Base-by-base conservation (phyloP, 257 asterid genomes). In the Nicotiana noctiflora region DNA sequence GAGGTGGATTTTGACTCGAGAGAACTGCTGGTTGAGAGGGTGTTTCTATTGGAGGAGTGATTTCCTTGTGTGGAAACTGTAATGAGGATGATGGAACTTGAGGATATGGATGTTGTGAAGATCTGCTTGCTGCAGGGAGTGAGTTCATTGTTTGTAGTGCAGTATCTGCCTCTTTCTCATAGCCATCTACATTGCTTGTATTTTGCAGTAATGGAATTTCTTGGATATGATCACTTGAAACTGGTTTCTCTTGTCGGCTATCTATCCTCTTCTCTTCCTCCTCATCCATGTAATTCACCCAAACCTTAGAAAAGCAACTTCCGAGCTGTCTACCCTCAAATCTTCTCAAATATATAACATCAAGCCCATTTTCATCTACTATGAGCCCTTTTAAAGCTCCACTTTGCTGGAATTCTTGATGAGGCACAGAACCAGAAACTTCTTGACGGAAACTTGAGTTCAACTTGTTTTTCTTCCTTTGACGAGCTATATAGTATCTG, bases 311-410 rank as follows among this genome's bases (percentile, higher is more conserved):
- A 64, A 90, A 90, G 63, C 93, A 86, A 18, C 89, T 82, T 7
- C 87, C 37, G 55, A 86, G 64, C 15, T 85, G 76, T n/a, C 87
- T 84, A 10, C 63, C 86, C 8, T 88, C 89, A 18, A 85, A 32
- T 79, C 68, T 89, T 79, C 93, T 82, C 81, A 93, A 57, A 67
- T 93, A 94, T 63, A 92, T 51, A 80, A 94, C 90, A 81, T 94
- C 97, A 81, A 82, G 75, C 19, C 97, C 98, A 64, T 91, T 87
- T 78, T 92, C 96, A 49, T 94, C 97, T 6, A 94, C 90, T 46
- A 94, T 84, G 3, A 91, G 56, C 57, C 97, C 96, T 67, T 83
- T 87, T 27, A 94, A 40, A 11, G 85, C 89, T 32, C 93, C 89
- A 14, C 89, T 86, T 5, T 79, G 92, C 64, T 83, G 84, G 76